Conservation (phyloP, 257 asterid species). For the Solanum ossicruentum region DNA sequence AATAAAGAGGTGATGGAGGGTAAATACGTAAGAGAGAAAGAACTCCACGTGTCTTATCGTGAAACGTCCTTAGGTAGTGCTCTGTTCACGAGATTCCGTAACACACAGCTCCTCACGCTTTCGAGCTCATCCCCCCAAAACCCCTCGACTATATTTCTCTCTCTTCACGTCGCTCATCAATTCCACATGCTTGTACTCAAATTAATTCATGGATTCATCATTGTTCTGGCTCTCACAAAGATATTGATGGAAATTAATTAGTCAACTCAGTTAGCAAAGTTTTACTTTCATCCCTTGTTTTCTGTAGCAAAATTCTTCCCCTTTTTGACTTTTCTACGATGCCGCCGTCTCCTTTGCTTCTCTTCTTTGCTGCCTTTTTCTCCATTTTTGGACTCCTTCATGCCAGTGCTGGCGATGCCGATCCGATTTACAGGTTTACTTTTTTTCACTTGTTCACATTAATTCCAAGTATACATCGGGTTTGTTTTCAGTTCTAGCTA, state of each 20-base stretch:
- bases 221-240: background rate
- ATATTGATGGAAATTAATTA: conserved; percentile 13
- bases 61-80: background rate
- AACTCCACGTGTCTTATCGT: conserved; percentile 12
- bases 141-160: background rate
- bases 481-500: background rate
- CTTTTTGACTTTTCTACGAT: background rate
- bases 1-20: background rate
- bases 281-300: conserved; percentile 2
- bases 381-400: conserved; percentile 22
- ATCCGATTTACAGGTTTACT: conserved; percentile 47
- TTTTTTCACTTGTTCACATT: background rate
- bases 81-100: conserved; percentile 17
- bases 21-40: background rate
- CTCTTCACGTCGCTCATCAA: background rate
- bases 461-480: background rate
- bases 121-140: background rate
- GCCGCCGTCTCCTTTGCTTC: conserved; percentile 24
- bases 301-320: background rate
- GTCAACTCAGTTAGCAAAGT: conserved; percentile 10
- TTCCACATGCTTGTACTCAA: background rate
- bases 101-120: background rate
- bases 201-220: background rate
- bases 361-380: conserved; percentile 28
- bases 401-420: conserved; percentile 69